phyloP scores from a whole-genome alignment of 2,329 filamentous ascomycete species.

The Clonostachys rosea region DNA sequence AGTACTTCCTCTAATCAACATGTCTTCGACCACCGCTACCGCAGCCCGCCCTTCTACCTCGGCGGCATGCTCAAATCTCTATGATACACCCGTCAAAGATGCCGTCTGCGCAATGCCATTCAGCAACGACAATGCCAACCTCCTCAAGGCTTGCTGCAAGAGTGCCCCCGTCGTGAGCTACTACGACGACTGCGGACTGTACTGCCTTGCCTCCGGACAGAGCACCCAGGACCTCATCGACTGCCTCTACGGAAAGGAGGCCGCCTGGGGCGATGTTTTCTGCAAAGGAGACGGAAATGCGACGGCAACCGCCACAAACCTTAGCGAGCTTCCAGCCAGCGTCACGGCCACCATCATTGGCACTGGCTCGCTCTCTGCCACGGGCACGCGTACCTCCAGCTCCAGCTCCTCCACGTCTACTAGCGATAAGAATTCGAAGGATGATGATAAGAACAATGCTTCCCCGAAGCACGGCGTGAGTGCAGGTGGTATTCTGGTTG shows the following conservation, averaged over 20 bases:
- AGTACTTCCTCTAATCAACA: too few species aligned
- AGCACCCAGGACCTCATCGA: constrained; percentile 15
- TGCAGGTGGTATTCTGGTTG: too few species aligned
- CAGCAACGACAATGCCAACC: constrained; percentile 30
- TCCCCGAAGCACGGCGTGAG: too few species aligned
- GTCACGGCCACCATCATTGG: constrained; percentile 19
- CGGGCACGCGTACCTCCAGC: too few species aligned
- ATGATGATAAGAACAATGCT: too few species aligned
- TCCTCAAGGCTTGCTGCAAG: constrained; percentile 39
- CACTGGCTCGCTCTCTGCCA: too few species aligned
- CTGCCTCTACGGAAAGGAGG: constrained; percentile 34
- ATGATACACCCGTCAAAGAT: constrained; percentile 35
- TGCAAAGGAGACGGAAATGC: constrained; percentile 32
- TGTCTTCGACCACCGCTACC: too few species aligned
- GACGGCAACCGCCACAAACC: constrained; percentile 21
- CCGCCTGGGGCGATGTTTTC: constrained; percentile 30
- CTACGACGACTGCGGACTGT: constrained; percentile 41
- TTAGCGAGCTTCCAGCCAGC: constrained; percentile 16
- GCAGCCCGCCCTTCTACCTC: neutral
- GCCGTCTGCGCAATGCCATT: constrained; percentile 36
- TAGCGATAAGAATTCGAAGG: too few species aligned
- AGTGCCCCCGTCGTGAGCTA: constrained; percentile 35
- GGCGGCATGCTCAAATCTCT: constrained; percentile 16
- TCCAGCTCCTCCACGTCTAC: too few species aligned
- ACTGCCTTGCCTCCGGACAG: constrained; percentile 34